phyloP scores from a whole-genome alignment of 2,329 filamentous ascomycete species.

The Cordyceps cicadae region DNA sequence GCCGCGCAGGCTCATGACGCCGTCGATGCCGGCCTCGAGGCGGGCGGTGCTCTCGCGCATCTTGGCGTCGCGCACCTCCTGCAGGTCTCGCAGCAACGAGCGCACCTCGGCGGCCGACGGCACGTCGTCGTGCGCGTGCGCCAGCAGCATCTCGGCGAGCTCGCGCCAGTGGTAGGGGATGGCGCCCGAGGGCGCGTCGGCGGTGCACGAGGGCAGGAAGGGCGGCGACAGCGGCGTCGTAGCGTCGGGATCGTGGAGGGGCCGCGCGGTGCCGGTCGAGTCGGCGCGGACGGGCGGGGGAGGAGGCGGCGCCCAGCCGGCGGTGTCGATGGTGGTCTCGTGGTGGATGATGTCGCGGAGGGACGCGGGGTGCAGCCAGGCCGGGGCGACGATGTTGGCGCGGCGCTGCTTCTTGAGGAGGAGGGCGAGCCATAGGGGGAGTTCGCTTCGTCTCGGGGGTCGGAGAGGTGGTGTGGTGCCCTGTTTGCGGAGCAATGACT shows the following conservation, averaged over 20 bases:
- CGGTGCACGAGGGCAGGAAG: conserved; percentile 69
- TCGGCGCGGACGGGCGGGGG: conserved; percentile 50
- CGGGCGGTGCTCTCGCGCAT: conserved; percentile 66
- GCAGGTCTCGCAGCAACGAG: conserved; percentile 67
- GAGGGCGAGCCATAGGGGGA: conserved; percentile 91
- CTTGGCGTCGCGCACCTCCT: conserved; percentile 85
- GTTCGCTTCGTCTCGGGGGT: conserved; percentile 68
- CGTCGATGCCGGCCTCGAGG: conserved; percentile 61
- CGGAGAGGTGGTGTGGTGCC: conserved; percentile 67
- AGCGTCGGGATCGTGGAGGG: conserved; percentile 19
- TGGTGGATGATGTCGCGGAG: conserved; percentile 70
- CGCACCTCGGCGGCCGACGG: conserved; percentile 64
- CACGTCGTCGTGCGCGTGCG: conserved; percentile 78
- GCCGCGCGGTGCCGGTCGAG: conserved; percentile 33
- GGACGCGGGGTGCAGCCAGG: conserved; percentile 75
- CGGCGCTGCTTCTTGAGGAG: conserved; percentile 90
- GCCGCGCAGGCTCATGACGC: conserved; percentile 61
- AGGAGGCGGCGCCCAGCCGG: conserved; percentile 70
- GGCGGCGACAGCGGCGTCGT: conserved; percentile 53
- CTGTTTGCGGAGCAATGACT: conserved; percentile 37
- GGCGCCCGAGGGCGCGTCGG: conserved; percentile 56
- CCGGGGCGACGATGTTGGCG: conserved; percentile 83
- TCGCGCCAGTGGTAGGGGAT: conserved; percentile 96
- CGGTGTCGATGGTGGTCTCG: conserved; percentile 65
- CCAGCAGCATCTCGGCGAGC: conserved; percentile 76